Evolutionary conservation across 1,139 yeast genomes (phyloP), one percentile per base, ranked within the genome.

Genomic region (Taphrina deformans): DNA sequence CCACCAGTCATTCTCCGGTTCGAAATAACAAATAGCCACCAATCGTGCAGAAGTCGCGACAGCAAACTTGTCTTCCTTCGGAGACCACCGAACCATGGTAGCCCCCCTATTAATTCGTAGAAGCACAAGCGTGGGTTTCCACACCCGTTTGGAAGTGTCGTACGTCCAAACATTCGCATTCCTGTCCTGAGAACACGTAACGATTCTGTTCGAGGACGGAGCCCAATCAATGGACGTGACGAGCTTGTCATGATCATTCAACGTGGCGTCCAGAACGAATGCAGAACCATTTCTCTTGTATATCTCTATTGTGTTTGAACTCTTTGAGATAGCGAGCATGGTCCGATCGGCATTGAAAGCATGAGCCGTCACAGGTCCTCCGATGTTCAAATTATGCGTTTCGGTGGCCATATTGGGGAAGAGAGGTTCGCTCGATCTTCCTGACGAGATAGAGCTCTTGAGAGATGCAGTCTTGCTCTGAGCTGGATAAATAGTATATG

Each of bases 1-100:
- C 99, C 99, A 95, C 99, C 99, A 95, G 75, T 95, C 96, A 76
- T 93, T 93, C 73, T 92, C 97, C 69, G 83, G 88, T 76, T 95
- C 99, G 76, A 89, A 93, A 78, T 92, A 93, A 79, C 99, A 95
- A 60, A 95, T 88, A 18, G 99, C 97, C 76, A 95, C 87, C 69
- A 89, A 87, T 66, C 98, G 81, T 65, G 97, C 98, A 65, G 96
- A 89, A 3, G 97, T 89, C 0, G 98, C 99, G 53, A 93, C 98
- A 1, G 99, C 99, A 77, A 95, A 93, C 79, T 95, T 95, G 73
- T 79, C 79, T 21, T 97, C 98, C 70, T 84, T 85, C 27, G 98
- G 97, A 3, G 96, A 89, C 99, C 99, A 93, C 70, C 85, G 82
- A 66, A 92, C 96, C 71, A 85, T 84, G 2, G 98, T 93, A 12